A percentile compares a stretch with the other conserved stretches of the same genome.
Conservation (phyloP, 2,329 filamentous ascomycete genomes). For the Verticillium dahliae region DNA sequence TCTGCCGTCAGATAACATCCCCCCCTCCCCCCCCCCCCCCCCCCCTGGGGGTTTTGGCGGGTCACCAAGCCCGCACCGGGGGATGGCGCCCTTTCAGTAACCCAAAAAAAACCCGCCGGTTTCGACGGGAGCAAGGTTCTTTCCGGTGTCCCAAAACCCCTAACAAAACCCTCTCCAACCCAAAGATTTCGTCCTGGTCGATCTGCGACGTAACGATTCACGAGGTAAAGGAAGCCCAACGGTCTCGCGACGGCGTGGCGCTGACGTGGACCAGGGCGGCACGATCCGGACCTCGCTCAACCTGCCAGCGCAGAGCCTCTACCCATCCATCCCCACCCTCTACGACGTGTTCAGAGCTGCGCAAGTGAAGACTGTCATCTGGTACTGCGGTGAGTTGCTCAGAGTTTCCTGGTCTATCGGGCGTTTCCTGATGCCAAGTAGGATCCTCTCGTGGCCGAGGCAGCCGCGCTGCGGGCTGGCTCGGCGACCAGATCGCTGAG, state of each 20-base stretch:
- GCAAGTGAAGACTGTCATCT: slow-evolving; percentile 32
- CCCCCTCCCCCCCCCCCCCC: too few species aligned
- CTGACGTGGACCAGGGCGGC: slow-evolving; percentile 36
- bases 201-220: not conserved
- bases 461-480: slow-evolving; percentile 47
- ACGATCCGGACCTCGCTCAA: slow-evolving; percentile 48
- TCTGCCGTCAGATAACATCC: not conserved
- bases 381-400: slow-evolving; percentile 37
- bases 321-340: slow-evolving; percentile 31
- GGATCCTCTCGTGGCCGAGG: slow-evolving; percentile 50
- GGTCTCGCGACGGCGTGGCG: not conserved
- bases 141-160: too few species aligned
- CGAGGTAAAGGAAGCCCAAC: not conserved
- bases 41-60: too few species aligned
- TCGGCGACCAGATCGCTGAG: slow-evolving; percentile 42
- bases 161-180: too few species aligned
- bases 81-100: too few species aligned
- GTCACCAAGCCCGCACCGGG: too few species aligned
- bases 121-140: too few species aligned
- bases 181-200: not conserved
- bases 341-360: slow-evolving; percentile 35
- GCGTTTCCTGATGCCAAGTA: slow-evolving; percentile 15
- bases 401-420: too few species aligned
- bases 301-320: slow-evolving; percentile 40
- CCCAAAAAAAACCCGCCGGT: too few species aligned